Conservation (phyloP, 2,329 filamentous ascomycete species). For the Passalora sequoiae region DNA sequence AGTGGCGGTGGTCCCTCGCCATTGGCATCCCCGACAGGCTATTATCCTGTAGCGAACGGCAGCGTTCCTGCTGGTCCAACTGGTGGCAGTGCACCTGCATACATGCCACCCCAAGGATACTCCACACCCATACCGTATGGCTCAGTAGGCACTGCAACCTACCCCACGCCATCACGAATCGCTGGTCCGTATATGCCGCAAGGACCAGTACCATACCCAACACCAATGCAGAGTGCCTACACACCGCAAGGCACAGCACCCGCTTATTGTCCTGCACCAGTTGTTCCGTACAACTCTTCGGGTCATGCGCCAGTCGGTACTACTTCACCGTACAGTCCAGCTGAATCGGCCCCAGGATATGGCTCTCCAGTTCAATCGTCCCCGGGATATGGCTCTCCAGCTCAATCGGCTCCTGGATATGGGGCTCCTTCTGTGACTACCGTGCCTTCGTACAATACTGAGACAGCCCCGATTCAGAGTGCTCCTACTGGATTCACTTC, state of each 20-base stretch:
- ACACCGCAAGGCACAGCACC: too few species aligned
- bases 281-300: too few species aligned
- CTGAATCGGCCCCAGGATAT: too few species aligned
- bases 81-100: constrained; percentile 5
- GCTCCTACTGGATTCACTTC: background rate
- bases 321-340: too few species aligned
- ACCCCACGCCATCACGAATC: background rate
- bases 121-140: background rate
- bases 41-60: background rate
- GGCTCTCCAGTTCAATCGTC: too few species aligned
- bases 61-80: constrained; percentile 5
- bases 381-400: constrained; percentile 4
- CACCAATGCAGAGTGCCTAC: too few species aligned
- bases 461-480: constrained; percentile 1
- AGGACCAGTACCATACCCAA: too few species aligned
- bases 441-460: background rate
- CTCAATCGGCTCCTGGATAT: constrained; percentile 2
- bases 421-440: background rate
- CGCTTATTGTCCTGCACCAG: too few species aligned
- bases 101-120: background rate
- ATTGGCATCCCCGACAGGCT: background rate
- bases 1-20: background rate
- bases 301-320: too few species aligned
- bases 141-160: background rate
- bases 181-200: too few species aligned